phyloP scores from a whole-genome alignment of 2,329 filamentous ascomycete genomes.

The Aspergillus neoniger region DNA sequence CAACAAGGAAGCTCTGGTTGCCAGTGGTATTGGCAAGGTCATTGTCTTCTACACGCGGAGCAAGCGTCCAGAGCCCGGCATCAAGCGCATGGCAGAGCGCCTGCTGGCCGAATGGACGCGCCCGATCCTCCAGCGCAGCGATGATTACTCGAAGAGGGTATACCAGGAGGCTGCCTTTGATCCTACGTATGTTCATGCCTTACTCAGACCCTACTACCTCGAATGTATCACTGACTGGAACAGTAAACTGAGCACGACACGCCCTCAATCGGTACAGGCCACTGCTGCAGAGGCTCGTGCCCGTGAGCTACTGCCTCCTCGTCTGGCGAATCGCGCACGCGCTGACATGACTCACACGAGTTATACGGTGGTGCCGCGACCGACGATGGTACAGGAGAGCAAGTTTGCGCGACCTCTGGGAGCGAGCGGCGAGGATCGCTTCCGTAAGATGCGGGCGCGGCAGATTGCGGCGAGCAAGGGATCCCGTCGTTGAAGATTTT shows the following conservation, averaged over 20 bases:
- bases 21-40: conserved; percentile 93
- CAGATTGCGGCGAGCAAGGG: conserved; percentile 46
- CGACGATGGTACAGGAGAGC: conserved; percentile 50
- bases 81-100: conserved; percentile 91
- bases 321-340: conserved; percentile 59
- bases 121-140: conserved; percentile 87
- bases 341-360: conserved; percentile 61
- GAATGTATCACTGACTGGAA: neutral
- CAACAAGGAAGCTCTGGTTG: conserved; percentile 84
- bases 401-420: conserved; percentile 50
- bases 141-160: conserved; percentile 87
- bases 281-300: conserved; percentile 54
- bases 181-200: conserved; percentile 47
- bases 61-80: conserved; percentile 80
- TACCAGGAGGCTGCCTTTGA: conserved; percentile 62
- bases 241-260: conserved; percentile 40
- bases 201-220: neutral
- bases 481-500: conserved; percentile 36
- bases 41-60: conserved; percentile 96
- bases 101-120: conserved; percentile 95
- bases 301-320: conserved; percentile 55
- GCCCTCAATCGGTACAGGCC: conserved; percentile 37
- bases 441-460: conserved; percentile 52
- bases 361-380: conserved; percentile 65
- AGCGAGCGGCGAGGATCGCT: conserved; percentile 51